These are phyloP conservation scores for Blastomyces percursus DNA, from an alignment of 2,329 filamentous ascomycete genomes.

Conservation along the genomic window DNA sequence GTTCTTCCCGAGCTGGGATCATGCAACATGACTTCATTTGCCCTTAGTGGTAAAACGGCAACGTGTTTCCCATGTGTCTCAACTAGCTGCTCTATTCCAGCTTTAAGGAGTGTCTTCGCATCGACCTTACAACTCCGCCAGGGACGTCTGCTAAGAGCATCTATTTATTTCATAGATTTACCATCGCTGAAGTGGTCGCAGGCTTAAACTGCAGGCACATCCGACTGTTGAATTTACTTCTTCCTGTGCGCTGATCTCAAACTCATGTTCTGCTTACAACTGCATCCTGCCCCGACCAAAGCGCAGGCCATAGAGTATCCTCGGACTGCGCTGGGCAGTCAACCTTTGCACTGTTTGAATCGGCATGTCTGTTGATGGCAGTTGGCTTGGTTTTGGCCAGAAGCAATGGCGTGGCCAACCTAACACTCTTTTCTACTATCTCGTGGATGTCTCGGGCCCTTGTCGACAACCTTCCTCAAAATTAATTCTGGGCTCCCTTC, in stretches of 20 bases:
- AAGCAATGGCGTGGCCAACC: conserved; percentile 14
- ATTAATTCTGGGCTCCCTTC: background rate
- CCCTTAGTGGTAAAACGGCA: too few species aligned
- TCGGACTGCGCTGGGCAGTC: background rate
- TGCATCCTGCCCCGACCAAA: background rate
- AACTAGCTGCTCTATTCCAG: background rate
- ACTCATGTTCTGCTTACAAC: background rate
- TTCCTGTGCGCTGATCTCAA: background rate
- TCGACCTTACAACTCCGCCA: background rate
- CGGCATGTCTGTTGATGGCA: conserved; percentile 36
- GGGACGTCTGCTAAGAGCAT: background rate
- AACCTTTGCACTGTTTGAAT: background rate
- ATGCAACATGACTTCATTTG: background rate
- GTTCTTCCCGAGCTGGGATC: too few species aligned
- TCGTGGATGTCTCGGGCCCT: conserved; percentile 7
- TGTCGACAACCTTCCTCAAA: too few species aligned
- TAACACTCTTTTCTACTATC: conserved; percentile 11
- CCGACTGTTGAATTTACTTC: background rate
- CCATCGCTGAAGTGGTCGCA: background rate
- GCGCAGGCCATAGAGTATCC: background rate
- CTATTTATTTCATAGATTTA: background rate
- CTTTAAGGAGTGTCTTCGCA: background rate
- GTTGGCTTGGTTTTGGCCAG: conserved; percentile 22
- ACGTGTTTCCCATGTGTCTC: background rate
- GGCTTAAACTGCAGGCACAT: background rate